Base-by-base conservation (phyloP, 192 early-diverging fungal genomes). In the Umbelopsis sp. region DNA sequence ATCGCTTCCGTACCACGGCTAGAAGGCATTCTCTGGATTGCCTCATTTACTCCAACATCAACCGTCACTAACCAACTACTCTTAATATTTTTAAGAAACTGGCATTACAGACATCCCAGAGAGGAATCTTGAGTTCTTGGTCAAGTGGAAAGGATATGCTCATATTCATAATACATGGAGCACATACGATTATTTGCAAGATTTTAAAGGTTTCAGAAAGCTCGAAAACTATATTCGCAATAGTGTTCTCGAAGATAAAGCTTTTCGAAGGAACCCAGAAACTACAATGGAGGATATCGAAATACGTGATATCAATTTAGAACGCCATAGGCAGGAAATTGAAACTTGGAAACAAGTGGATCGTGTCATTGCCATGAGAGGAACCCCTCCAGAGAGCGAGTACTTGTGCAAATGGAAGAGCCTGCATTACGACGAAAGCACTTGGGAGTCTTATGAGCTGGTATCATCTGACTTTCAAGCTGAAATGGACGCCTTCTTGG, bases 381-480 rank as follows among this genome's bases (percentile, higher is more conserved):
- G 82, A 12, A 82, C 79, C 20, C 71, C 78, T 22, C 31, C 70
- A 12, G 86, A 87, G 20, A 87, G 85, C 16, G 94, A 97, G 82
- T 99, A 99, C 70, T 85, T 98, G 36, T 91, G 92, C 77, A 96
- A 97, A 77, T 99, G 97, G 95, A 89, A 90, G 72, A 87, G 91
- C 11, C 77, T 98, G 29, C 85, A 91, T 43, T 98, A 99, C 76
- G 87, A 91, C 73, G 86, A 95, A 50, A 90, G 90, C 67, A 96
- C 97, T 3, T 99, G 96, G 96, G 96, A 98, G 69, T 76, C 86
- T 0, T 90, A 87, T 41, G 88, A 94, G 44, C 79, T 86, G 45
- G 89, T 94, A 51, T 79, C 85, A 9, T 56, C 77, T 0, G 89
- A 92, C 7, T 89, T 88, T 72, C 95, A 98, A 71, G 81, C 82